Conservation (phyloP, 345 rosid genomes). For the Salix caprea region DNA sequence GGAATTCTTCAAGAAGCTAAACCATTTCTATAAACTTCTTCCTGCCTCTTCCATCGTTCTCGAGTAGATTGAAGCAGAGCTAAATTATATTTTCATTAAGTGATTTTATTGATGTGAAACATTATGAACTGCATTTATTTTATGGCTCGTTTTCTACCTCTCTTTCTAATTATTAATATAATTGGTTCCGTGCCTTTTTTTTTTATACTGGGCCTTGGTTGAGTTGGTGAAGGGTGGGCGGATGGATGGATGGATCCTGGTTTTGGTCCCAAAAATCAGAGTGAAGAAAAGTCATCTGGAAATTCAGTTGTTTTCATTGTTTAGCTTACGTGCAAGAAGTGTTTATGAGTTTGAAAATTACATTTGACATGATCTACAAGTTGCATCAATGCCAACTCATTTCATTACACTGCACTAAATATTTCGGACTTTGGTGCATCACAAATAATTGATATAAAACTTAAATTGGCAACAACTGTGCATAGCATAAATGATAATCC, state of each 20-base stretch:
- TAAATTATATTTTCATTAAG: no score
- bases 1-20: neutral
- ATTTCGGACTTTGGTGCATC: neutral
- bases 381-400: neutral
- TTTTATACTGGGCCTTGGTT: no score
- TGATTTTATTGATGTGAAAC: no score
- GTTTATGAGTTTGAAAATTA: neutral
- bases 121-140: no score
- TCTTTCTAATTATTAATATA: no score
- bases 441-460: neutral
- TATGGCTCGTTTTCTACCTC: no score
- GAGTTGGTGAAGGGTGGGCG: no score
- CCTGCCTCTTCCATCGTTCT: neutral
- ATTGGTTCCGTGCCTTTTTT: no score
- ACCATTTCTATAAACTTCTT: neutral
- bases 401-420: neutral
- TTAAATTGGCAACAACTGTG: neutral
- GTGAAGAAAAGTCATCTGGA: no score
- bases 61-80: neutral
- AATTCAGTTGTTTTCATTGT: neutral
- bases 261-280: no score
- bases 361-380: neutral
- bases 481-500: neutral
- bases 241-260: no score
- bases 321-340: neutral